Conservation (phyloP, 768 basidiomycete genomes). For the Naganishia friedmannii region DNA sequence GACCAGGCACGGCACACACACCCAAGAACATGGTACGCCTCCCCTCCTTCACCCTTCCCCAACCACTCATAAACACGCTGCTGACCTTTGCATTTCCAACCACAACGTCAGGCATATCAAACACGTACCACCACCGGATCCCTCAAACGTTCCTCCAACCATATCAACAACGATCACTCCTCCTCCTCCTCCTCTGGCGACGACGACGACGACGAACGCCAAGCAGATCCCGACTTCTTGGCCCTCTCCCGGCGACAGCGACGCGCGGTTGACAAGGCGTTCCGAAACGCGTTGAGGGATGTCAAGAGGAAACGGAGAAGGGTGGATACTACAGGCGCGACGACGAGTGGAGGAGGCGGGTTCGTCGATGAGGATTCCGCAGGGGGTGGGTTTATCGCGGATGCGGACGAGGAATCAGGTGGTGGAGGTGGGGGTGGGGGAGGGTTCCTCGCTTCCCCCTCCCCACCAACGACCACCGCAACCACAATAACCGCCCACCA, state of each 20-base stretch:
- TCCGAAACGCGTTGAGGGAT: slow-evolving; percentile 40
- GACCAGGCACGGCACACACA: too few species aligned
- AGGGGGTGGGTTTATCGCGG: slow-evolving; percentile 30
- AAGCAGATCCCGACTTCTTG: slow-evolving; percentile 43
- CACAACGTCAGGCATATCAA: background rate
- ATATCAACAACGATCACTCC: too few species aligned
- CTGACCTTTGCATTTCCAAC: too few species aligned
- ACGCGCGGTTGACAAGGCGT: slow-evolving; percentile 41
- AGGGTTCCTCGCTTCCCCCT: slow-evolving; percentile 31
- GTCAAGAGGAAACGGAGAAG: slow-evolving; percentile 30
- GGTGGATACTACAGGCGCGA: background rate
- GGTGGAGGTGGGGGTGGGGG: slow-evolving; percentile 32
- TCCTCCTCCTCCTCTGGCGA: slow-evolving; percentile 13
- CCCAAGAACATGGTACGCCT: too few species aligned
- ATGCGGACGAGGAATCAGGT: slow-evolving; percentile 35
- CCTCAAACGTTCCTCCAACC: background rate
- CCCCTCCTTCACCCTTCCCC: background rate
- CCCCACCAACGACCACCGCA: background rate
- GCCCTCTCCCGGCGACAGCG: slow-evolving; percentile 39
- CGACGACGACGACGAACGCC: slow-evolving; percentile 18
- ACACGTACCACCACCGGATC: slow-evolving; percentile 11
- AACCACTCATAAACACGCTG: too few species aligned
- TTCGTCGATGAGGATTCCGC: background rate
- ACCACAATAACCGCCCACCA: slow-evolving; percentile 6
- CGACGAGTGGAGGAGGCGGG: background rate